Percentiles rank a stretch among this genome's conserved stretches.
Evolutionary conservation across 1,139 yeast genomes (phyloP).

Genomic region (Debaryomycetaceae sp.): DNA sequence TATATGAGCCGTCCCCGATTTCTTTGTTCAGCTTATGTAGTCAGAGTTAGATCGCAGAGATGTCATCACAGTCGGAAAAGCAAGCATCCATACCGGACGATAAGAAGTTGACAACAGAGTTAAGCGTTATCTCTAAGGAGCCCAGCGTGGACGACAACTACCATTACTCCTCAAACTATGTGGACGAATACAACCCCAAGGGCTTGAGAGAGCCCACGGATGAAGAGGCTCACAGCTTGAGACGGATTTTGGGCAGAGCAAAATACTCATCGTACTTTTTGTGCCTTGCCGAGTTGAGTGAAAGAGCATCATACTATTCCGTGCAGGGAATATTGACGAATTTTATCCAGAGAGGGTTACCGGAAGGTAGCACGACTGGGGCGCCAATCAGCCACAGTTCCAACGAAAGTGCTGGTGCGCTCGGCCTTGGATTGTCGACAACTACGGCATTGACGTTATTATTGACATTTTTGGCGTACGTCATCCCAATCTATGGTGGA

Average conservation of each 20-base stretch:
- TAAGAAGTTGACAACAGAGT: neutral
- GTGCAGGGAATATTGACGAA: constrained; percentile 40
- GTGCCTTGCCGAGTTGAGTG: constrained; percentile 44
- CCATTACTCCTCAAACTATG: constrained; percentile 19
- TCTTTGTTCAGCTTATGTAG: too few species aligned
- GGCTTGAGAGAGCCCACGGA: constrained; percentile 34
- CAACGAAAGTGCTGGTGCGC: constrained; percentile 39
- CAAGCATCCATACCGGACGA: neutral
- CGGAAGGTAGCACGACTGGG: constrained; percentile 47
- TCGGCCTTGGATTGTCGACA: constrained; percentile 34
- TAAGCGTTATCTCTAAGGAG: neutral
- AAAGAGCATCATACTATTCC: constrained; percentile 46
- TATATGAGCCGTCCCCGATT: too few species aligned
- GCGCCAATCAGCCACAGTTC: constrained; percentile 30
- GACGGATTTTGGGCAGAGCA: constrained; percentile 33
- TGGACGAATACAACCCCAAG: constrained; percentile 30
- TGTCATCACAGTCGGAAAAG: too few species aligned
- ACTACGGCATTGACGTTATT: constrained; percentile 40
- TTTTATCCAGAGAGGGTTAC: constrained; percentile 47
- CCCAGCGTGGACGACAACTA: neutral
- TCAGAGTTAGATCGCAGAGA: too few species aligned
- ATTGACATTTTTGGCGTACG: constrained; percentile 39
- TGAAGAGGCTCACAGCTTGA: constrained; percentile 43
- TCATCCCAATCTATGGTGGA: constrained; percentile 43
- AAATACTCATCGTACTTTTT: constrained; percentile 27